Percentiles rank a stretch among this genome's conserved stretches.
These are phyloP conservation scores for Yamadazyma ubonensis DNA, from an alignment of 805 yeast genomes.

Conservation along the genomic window DNA sequence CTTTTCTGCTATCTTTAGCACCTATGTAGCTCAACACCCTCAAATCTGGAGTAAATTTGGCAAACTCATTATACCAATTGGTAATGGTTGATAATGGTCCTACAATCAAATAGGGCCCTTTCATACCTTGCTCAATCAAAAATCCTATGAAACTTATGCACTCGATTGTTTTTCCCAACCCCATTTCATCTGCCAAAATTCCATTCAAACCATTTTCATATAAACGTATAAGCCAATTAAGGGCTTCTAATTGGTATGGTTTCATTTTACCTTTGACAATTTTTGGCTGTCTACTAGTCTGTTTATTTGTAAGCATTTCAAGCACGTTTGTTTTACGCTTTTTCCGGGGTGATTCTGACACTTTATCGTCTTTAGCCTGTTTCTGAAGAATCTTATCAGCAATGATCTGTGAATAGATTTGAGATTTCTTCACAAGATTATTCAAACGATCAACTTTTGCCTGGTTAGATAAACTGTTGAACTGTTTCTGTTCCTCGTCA, in stretches of 20 bases:
- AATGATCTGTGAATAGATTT: constrained; percentile 81
- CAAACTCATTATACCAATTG: constrained; percentile 79
- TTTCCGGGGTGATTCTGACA: constrained; percentile 16
- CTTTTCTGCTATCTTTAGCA: constrained; percentile 51
- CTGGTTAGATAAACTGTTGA: constrained; percentile 49
- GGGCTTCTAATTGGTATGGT: constrained; percentile 84
- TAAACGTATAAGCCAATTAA: constrained; percentile 84
- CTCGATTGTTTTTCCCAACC: constrained; percentile 90
- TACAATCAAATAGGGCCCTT: constrained; percentile 75
- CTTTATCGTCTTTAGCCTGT: constrained; percentile 12
- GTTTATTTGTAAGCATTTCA: constrained; percentile 8
- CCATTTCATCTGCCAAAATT: constrained; percentile 97
- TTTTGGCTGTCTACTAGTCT: constrained; percentile 26
- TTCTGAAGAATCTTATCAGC: constrained; percentile 63
- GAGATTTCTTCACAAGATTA: constrained; percentile 80
- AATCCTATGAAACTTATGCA: constrained; percentile 77
- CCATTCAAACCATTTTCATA: constrained; percentile 95
- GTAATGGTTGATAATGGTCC: constrained; percentile 84
- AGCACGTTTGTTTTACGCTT: constrained; percentile 6
- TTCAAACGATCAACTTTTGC: constrained; percentile 65
- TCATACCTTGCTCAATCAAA: constrained; percentile 71
- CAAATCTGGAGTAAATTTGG: constrained; percentile 68
- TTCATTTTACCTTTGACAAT: constrained; percentile 51
- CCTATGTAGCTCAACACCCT: constrained; percentile 68
- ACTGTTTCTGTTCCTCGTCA: constrained; percentile 27